Evolutionary conservation across 2,329 filamentous ascomycete genomes (phyloP), one percentile per base, ranked within the genome.

Genomic region (Colletotrichum navitas): DNA sequence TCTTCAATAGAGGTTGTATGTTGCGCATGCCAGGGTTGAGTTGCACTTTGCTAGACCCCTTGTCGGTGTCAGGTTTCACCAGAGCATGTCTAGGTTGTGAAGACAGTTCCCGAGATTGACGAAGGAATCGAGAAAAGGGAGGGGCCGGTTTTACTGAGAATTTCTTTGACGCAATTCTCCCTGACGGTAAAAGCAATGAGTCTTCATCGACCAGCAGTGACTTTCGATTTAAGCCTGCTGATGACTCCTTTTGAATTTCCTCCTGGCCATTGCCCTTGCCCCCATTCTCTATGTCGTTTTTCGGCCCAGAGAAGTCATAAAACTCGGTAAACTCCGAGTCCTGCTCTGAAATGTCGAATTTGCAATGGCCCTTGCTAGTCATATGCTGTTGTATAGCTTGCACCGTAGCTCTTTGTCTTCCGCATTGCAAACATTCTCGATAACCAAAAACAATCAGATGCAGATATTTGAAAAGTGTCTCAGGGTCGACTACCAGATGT

Each of bases 341-440:
- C 5, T 78, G 72, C 3, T 77, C 75, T 0, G 76, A 67, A 0
- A 83, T 72, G 52, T 85, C 79, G 54, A 86, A 78, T 36, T 77
- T 81, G 74, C 86, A 88, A 69, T 88, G 85, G 0, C 84, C 83
- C 66, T 85, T 87, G 18, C 78, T 80, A 0, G 77, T 76, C 85
- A 87, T 87, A 60, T 88, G 87, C 49, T 87, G 84, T 72, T 86
- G 84, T 0, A 84, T 82, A 0, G 81, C 87, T 64, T 85, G 80
- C 0, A 79, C 78, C 0, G 82, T 85, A 0, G 76, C 76, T 43
- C 83, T 80, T 39, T 81, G 75, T 11, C 80, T 84, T 2, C 84
- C 83, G 73, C 87, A 89, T 24, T 79, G 82, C 54, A 89, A 78
- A 65, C 87, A 89, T 76, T 88, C 85, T 14, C 79, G 78, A 56